Evolutionary conservation across 129 eudicot species (phyloP).

Genomic region (Ambrosia trifida): DNA sequence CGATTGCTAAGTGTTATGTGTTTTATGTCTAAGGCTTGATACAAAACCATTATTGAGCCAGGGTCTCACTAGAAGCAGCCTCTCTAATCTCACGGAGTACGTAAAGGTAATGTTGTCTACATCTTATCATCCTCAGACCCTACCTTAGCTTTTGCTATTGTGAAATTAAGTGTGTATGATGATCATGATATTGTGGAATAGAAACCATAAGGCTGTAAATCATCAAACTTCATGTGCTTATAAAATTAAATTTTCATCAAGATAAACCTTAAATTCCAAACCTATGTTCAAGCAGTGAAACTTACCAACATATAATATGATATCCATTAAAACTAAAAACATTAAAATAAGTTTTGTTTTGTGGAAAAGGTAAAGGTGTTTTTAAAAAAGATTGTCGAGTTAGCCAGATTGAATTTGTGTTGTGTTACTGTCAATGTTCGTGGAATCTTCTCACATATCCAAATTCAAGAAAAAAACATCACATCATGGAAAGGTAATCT

Average conservation of each 20-base stretch:
- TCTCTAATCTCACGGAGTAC: too few relatives aligned
- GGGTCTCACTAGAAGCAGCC: too few relatives aligned
- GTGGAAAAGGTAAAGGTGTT: slow-evolving; percentile 13
- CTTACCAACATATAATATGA: neutral
- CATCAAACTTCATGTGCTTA: slow-evolving; percentile 6
- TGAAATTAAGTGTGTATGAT: too few relatives aligned
- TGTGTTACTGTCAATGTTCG: slow-evolving; percentile 32
- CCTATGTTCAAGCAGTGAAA: neutral
- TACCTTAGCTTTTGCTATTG: too few relatives aligned
- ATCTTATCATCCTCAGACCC: too few relatives aligned
- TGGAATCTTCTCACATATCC: slow-evolving; percentile 38
- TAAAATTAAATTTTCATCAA: slow-evolving; percentile 2
- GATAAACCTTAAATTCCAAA: neutral
- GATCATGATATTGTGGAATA: neutral
- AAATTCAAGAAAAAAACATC: slow-evolving; percentile 35
- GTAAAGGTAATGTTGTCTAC: too few relatives aligned
- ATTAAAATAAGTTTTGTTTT: neutral
- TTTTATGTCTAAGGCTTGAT: too few relatives aligned
- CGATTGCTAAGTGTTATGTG: too few relatives aligned
- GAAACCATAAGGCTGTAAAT: neutral
- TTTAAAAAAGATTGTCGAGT: slow-evolving; percentile 9
- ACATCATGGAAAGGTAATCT: slow-evolving; percentile 34
- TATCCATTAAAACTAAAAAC: neutral
- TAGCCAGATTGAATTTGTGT: slow-evolving; percentile 24
- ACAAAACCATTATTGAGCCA: too few relatives aligned